These are phyloP conservation scores for Exidia glandulosa DNA, from an alignment of 768 basidiomycete genomes.

Conservation along the genomic window DNA sequence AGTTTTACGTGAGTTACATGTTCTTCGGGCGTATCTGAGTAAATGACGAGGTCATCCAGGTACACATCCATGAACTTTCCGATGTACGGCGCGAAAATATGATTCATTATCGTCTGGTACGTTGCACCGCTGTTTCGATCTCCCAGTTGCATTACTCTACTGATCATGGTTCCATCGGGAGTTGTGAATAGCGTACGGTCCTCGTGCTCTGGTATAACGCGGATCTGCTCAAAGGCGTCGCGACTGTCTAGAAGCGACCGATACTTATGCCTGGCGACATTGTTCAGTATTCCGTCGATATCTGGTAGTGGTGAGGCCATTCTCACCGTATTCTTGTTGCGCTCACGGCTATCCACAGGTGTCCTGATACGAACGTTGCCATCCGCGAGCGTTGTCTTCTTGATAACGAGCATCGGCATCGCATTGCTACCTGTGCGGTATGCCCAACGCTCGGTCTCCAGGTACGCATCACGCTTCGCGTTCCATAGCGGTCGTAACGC, in stretches of 20 bases:
- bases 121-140: slow-evolving; percentile 27
- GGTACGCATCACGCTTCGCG: slow-evolving; percentile 20
- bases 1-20: slow-evolving; percentile 19
- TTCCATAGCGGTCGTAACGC: slow-evolving; percentile 16
- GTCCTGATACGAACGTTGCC: slow-evolving; percentile 11
- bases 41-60: slow-evolving; percentile 25
- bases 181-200: slow-evolving; percentile 19
- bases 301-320: slow-evolving; percentile 18
- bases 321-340: slow-evolving; percentile 23
- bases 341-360: slow-evolving; percentile 17
- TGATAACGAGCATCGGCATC: slow-evolving; percentile 22
- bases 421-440: slow-evolving; percentile 17
- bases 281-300: slow-evolving; percentile 15
- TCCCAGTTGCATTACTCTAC: slow-evolving; percentile 26
- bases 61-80: slow-evolving; percentile 25
- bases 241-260: slow-evolving; percentile 19
- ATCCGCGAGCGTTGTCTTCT: slow-evolving; percentile 13
- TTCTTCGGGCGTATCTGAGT: slow-evolving; percentile 17
- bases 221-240: slow-evolving; percentile 24
- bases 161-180: slow-evolving; percentile 34
- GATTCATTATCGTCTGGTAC: slow-evolving; percentile 33
- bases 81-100: slow-evolving; percentile 22
- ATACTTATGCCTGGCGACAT: slow-evolving; percentile 11
- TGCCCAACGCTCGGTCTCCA: slow-evolving; percentile 21
- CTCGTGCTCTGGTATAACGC: slow-evolving; percentile 9